Conservation (phyloP, 805 yeast genomes). For the Candida koratica region DNA sequence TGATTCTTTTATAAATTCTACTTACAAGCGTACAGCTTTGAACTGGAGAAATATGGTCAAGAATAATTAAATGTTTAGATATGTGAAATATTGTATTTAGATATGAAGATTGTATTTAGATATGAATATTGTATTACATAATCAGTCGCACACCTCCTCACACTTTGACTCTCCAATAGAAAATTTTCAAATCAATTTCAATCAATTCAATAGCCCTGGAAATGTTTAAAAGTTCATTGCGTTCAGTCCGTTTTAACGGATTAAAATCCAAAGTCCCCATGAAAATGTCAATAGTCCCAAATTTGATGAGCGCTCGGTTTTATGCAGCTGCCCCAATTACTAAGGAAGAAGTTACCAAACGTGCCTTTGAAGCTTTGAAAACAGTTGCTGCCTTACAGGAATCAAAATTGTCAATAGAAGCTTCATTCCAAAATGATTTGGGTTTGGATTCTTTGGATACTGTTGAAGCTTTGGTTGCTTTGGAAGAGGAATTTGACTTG, state of each 20-base stretch:
- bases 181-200: slow-evolving; percentile 7
- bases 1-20: slow-evolving; percentile 3
- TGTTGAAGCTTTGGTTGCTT: slow-evolving; percentile 92
- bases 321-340: slow-evolving; percentile 66
- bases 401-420: slow-evolving; percentile 39
- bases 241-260: slow-evolving; percentile 27
- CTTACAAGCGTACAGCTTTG: slow-evolving; percentile 32
- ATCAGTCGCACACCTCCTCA: slow-evolving; percentile 2
- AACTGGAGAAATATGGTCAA: slow-evolving; percentile 33
- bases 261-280: slow-evolving; percentile 19
- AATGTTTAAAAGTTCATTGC: slow-evolving; percentile 54
- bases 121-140: no score
- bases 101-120: no score
- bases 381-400: slow-evolving; percentile 47
- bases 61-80: not conserved
- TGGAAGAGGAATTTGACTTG: slow-evolving; percentile 84
- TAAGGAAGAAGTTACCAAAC: slow-evolving; percentile 73
- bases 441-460: slow-evolving; percentile 93
- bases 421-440: slow-evolving; percentile 64
- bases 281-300: slow-evolving; percentile 22
- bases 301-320: slow-evolving; percentile 37
- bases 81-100: no score
- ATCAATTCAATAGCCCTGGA: slow-evolving; percentile 2
- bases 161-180: slow-evolving; percentile 3
- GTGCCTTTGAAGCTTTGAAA: slow-evolving; percentile 78